These are phyloP conservation scores for Amanita muscaria DNA, from an alignment of 768 basidiomycete genomes.

Conservation along the genomic window DNA sequence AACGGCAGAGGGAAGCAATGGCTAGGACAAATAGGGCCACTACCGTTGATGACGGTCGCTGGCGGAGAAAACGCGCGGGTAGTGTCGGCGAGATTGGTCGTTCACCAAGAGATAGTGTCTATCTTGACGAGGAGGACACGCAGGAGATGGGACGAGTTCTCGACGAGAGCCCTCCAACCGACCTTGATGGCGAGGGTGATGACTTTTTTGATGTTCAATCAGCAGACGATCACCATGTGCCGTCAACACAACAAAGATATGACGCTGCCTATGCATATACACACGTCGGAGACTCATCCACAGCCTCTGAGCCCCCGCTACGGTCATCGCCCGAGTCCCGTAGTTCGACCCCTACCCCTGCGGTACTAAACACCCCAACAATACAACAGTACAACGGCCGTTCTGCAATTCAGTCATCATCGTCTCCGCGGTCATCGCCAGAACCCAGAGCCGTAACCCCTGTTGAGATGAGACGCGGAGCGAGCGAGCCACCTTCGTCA, in stretches of 20 bases:
- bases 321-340: constrained; percentile 22
- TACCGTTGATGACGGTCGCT: constrained; percentile 17
- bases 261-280: constrained; percentile 18
- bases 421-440: constrained; percentile 30
- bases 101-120: constrained; percentile 52
- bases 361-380: constrained; percentile 22
- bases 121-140: constrained; percentile 53
- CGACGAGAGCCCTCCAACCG: constrained; percentile 70
- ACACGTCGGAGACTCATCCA: constrained; percentile 15
- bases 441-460: constrained; percentile 40
- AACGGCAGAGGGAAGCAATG: constrained; percentile 19
- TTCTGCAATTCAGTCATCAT: constrained; percentile 27
- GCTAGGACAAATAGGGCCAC: constrained; percentile 14
- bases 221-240: constrained; percentile 19
- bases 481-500: constrained; percentile 29
- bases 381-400: constrained; percentile 22
- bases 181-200: constrained; percentile 50
- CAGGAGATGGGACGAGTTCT: constrained; percentile 46
- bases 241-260: constrained; percentile 17
- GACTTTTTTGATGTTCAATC: constrained; percentile 32
- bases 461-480: constrained; percentile 27
- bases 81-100: constrained; percentile 47
- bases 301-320: constrained; percentile 15
- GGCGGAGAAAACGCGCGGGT: constrained; percentile 51
- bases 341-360: constrained; percentile 35